Percentiles rank a stretch among this genome's conserved stretches.
Conservation (phyloP, 192 early-diverging fungal species). For the Gamsiella multidivaricata region DNA sequence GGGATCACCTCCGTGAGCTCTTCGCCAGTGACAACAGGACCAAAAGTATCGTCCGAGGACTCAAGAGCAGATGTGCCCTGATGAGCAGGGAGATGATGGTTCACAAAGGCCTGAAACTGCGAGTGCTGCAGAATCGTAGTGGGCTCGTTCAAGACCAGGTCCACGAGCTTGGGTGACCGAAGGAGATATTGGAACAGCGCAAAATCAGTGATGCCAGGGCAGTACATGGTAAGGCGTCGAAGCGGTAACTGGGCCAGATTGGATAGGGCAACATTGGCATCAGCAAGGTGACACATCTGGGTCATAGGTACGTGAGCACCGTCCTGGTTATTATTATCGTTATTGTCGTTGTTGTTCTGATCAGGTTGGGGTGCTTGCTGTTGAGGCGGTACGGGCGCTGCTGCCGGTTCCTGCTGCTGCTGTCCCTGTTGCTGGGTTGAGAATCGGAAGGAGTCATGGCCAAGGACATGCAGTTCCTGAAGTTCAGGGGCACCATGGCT, state of each 20-base stretch:
- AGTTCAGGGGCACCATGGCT: constrained; percentile 2
- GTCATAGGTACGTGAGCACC: constrained; percentile 20
- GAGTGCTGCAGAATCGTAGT: constrained; percentile 38
- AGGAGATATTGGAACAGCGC: constrained; percentile 30
- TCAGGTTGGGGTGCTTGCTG: constrained; percentile 5
- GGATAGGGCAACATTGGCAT: constrained; percentile 19
- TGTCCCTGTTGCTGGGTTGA: constrained; percentile 12
- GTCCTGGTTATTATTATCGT: background rate
- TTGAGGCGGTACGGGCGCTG: background rate
- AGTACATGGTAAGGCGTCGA: constrained; percentile 41
- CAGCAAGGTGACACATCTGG: constrained; percentile 36
- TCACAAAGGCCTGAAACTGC: constrained; percentile 36
- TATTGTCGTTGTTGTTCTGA: background rate
- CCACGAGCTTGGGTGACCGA: constrained; percentile 12
- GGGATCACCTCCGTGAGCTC: too few species aligned
- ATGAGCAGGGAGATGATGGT: constrained; percentile 8
- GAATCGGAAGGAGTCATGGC: constrained; percentile 25
- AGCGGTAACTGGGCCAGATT: constrained; percentile 26
- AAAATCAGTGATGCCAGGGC: constrained; percentile 51
- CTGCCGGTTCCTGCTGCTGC: constrained; percentile 13
- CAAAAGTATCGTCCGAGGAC: too few species aligned
- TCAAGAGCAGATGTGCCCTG: background rate
- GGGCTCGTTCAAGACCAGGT: constrained; percentile 45
- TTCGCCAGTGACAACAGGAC: too few species aligned
- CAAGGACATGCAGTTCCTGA: constrained; percentile 49